Evolutionary conservation across 164 flowering plant species (phyloP), one percentile per base, ranked within the genome.

Genomic region (Stephania cephalantha): DNA sequence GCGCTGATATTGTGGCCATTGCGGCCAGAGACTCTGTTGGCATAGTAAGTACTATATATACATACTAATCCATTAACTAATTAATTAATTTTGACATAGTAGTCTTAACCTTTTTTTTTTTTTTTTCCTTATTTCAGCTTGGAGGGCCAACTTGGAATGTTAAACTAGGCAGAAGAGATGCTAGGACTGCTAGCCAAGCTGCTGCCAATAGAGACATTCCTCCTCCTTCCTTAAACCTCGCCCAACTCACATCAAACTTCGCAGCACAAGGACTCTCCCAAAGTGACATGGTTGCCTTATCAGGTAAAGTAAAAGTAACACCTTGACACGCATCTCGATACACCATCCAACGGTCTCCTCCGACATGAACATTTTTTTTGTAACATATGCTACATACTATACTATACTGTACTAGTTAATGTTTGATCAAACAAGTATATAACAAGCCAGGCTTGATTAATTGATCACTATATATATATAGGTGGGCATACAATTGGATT

Each of bases 1-100:
- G 89, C 48, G 89, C 90, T 17, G 90, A 87, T 55, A 83, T 87
- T 50, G 2, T 87, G 29, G 84, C 88, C 44, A 80, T 86, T 68
- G 85, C 87, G 42, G 86, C 89, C 42, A 85, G 88, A 20, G 89
- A 88, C 69, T 84, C 87, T 0, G 81, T 80, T 9, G 69, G 7
- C 12, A 13, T 61, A 25, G 90, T 87, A 70, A 83, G 87, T 76
- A 5, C 7, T 45, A 46, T 3, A 7, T 4, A 4, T 35, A 17
- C 46, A 52, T 22, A 25, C 30, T 18, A 18, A 20, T 63, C 65
- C 1, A 61, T 66, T 66, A 25, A 35, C 4, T 48, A 48, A 48
- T 48, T 48, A 48, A 48, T 8, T 8, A 48, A 48, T 12, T 8
- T 48, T 8, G 53, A 2, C 9, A 12, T 1, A 48, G 50, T 12